Conservation (phyloP, 495 filamentous ascomycete species). For the Pyronema omphalodes region DNA sequence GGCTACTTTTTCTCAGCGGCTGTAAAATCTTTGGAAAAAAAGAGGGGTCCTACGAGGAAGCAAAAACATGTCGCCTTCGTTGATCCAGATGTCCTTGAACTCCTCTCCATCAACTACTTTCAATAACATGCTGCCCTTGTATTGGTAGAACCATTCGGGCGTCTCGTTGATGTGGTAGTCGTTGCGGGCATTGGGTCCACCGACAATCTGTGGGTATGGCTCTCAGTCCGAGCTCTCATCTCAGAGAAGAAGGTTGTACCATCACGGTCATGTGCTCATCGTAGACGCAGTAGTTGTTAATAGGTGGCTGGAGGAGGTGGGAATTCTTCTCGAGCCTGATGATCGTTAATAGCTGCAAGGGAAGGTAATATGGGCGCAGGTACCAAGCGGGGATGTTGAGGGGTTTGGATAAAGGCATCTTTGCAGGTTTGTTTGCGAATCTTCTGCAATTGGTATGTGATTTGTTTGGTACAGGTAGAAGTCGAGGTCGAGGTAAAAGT, state of each 20-base stretch:
- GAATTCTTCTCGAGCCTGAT: constrained; percentile 78
- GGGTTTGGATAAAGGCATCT: constrained; percentile 33
- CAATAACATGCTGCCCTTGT: constrained; percentile 79
- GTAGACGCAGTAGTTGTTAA: constrained; percentile 96
- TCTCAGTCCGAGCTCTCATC: neutral
- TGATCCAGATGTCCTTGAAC: constrained; percentile 73
- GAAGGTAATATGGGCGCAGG: neutral
- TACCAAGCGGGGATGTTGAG: constrained; percentile 81
- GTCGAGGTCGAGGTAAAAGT: too few species aligned
- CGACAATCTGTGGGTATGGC: constrained; percentile 49
- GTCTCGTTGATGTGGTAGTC: constrained; percentile 98
- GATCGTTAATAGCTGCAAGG: neutral
- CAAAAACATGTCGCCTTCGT: constrained; percentile 87
- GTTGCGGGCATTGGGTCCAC: constrained; percentile 86
- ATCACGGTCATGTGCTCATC: constrained; percentile 63
- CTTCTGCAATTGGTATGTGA: too few species aligned
- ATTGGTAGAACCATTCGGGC: constrained; percentile 95
- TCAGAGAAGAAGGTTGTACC: constrained; percentile 27
- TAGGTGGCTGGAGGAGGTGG: constrained; percentile 80
- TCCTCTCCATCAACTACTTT: constrained; percentile 53
- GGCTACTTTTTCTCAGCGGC: constrained; percentile 13
- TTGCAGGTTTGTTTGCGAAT: neutral
- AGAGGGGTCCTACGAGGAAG: constrained; percentile 37
- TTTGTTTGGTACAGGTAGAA: too few species aligned
- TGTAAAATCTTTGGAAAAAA: neutral